These are phyloP conservation scores for Aspergillus quadricinctus DNA, from an alignment of 2,329 filamentous ascomycete species.

Conservation along the genomic window DNA sequence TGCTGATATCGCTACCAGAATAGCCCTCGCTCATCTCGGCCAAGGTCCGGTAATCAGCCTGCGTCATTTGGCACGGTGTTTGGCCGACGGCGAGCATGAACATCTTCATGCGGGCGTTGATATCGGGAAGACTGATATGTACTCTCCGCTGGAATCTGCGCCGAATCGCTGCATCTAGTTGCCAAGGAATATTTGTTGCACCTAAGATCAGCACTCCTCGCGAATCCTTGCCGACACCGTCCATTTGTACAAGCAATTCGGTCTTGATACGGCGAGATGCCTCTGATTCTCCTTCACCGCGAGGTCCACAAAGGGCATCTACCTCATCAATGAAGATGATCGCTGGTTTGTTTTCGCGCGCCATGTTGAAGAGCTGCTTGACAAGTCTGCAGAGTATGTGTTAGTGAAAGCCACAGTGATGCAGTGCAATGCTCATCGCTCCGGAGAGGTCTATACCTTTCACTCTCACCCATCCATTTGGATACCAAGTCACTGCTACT, in stretches of 20 bases:
- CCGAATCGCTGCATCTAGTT: slow-evolving; percentile 91
- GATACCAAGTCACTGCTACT: slow-evolving; percentile 95
- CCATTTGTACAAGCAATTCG: slow-evolving; percentile 97
- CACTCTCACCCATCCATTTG: slow-evolving; percentile 99
- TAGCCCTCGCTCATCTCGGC: slow-evolving; percentile 86
- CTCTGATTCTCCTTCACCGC: slow-evolving; percentile 93
- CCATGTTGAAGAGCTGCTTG: slow-evolving; percentile 96
- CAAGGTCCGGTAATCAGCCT: slow-evolving; percentile 73
- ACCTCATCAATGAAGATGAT: slow-evolving; percentile 99
- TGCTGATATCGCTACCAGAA: slow-evolving; percentile 91
- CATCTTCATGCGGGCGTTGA: slow-evolving; percentile 84
- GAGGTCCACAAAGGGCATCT: slow-evolving; percentile 89
- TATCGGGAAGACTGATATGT: slow-evolving; percentile 88
- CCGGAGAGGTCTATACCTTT: slow-evolving; percentile 60
- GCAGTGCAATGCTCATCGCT: not conserved
- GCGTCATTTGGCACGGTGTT: slow-evolving; percentile 78
- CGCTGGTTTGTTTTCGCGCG: slow-evolving; percentile 93
- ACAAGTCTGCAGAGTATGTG: slow-evolving; percentile 61
- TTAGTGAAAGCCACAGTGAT: slow-evolving; percentile 6
- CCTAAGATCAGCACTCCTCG: slow-evolving; percentile 91
- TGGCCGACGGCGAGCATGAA: slow-evolving; percentile 92
- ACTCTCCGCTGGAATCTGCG: slow-evolving; percentile 94
- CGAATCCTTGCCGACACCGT: slow-evolving; percentile 93
- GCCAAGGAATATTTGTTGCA: slow-evolving; percentile 98
- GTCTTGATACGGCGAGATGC: slow-evolving; percentile 97